phyloP scores from a whole-genome alignment of 306 rosid genomes.

The Citrullus amarus region DNA sequence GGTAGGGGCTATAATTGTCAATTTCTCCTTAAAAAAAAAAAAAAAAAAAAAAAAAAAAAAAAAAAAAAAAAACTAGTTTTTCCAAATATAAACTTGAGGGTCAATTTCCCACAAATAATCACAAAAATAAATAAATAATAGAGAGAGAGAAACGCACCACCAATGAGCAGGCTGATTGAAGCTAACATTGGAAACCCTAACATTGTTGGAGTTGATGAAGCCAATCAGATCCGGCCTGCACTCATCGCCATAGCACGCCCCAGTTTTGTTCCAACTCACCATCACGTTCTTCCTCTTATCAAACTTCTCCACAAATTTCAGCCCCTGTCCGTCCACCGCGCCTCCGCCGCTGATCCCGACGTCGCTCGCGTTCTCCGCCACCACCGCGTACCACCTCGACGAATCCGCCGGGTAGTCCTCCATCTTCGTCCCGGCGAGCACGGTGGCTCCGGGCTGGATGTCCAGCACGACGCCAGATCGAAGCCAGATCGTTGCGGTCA shows the following conservation, averaged over 20 bases:
- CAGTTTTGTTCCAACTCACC: conserved; percentile 90
- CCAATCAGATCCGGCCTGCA: conserved; percentile 82
- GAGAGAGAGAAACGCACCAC: conserved; percentile 42
- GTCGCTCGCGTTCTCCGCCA: conserved; percentile 68
- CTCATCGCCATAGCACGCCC: conserved; percentile 75
- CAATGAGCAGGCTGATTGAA: conserved; percentile 77
- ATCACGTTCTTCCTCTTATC: conserved; percentile 69
- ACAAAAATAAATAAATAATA: too few species aligned
- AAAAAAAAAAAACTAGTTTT: too few species aligned
- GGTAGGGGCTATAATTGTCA: too few species aligned
- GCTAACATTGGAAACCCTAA: conserved; percentile 37
- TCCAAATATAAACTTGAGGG: too few species aligned
- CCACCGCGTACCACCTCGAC: conserved; percentile 61
- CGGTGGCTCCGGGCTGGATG: conserved; percentile 47
- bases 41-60: too few species aligned
- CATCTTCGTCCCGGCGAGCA: conserved; percentile 46
- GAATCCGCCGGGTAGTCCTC: conserved; percentile 56
- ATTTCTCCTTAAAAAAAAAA: too few species aligned
- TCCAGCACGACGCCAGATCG: conserved; percentile 58
- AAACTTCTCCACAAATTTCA: conserved; percentile 50
- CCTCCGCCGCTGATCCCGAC: conserved; percentile 88
- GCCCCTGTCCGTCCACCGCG: conserved; percentile 73
- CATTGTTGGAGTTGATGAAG: conserved; percentile 37
- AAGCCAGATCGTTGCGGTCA: conserved; percentile 66
- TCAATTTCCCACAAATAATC: too few species aligned